Evolutionary conservation across 306 rosid species (phyloP), one percentile per base, ranked within the genome.

Genomic region (Dalbergia cochinchinensis): DNA sequence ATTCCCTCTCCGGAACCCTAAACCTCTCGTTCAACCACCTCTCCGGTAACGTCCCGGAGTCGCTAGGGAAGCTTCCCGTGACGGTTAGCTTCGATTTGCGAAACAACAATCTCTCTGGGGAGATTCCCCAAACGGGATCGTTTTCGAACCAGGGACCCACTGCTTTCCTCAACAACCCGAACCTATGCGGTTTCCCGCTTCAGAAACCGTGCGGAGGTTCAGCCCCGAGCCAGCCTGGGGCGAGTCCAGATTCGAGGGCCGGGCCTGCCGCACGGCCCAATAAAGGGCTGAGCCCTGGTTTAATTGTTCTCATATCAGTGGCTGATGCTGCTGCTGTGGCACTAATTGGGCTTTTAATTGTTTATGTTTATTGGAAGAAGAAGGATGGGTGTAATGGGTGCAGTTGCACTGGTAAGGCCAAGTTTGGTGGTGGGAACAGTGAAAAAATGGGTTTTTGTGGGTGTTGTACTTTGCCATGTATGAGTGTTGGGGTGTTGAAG

Each of bases 61-160:
- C 94, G 0, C 85, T 96, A 0, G 98, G 98, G 20, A 82, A 89
- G 11, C 89, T 96, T 42, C 97, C 98, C 2, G 92, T 93, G 4
- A 78, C 90, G 0, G 90, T 93, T 16, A 96, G 94, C 61, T 96
- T 91, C 73, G 98, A 96, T 74, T 93, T 96, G 42, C 89, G 92
- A 0, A 81, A 74, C 88, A 96, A 96, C 59, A 88, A 96, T 65
- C 66, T 96, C 8, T 90, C 89, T 50, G 98, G 99, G 3, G 97
- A 94, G 76, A 91, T 96, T 35, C 99, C 99, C 3, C 98, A 93
- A 78, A 91, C 92, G 55, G 99, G 99, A 41, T 87, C 99, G 64
- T 93, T 96, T 69, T 79, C 96, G 18, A 91, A 91, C 57, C 99
- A 96, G 63, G 99, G 98, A 3, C 99, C 99, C 3, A 96, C 99